Percentiles rank a stretch among this genome's conserved stretches.
Conservation (phyloP, 441 rosid species). For the Hura crepitans region DNA sequence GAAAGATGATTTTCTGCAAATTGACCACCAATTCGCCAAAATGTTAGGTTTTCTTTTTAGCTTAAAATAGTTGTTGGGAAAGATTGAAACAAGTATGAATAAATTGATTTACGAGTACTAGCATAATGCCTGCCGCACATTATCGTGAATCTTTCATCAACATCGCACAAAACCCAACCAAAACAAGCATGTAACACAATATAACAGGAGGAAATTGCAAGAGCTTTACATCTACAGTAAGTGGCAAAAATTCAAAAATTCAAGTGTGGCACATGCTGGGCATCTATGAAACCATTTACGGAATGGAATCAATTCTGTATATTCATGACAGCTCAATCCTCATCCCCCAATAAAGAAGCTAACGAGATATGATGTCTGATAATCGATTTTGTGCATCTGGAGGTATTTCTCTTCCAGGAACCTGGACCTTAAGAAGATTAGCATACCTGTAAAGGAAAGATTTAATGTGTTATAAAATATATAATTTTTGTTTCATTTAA, state of each 20-base stretch:
- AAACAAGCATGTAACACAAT: too few species aligned
- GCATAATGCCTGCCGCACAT: too few species aligned
- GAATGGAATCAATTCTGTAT: neutral
- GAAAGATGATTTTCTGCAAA: too few species aligned
- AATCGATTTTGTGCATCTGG: slow-evolving; percentile 61
- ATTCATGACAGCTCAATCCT: neutral
- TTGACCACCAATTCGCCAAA: too few species aligned
- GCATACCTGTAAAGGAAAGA: slow-evolving; percentile 41
- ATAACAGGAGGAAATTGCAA: neutral
- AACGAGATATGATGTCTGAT: slow-evolving; percentile 50
- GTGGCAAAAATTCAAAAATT: slow-evolving; percentile 28
- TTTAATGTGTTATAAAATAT: neutral
- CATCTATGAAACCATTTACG: neutral
- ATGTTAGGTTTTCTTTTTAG: too few species aligned
- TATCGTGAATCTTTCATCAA: too few species aligned
- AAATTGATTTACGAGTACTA: too few species aligned
- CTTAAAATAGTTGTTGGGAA: too few species aligned
- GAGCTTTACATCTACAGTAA: neutral
- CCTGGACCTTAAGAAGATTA: slow-evolving; percentile 59
- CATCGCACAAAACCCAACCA: too few species aligned
- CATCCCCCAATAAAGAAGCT: slow-evolving; percentile 17
- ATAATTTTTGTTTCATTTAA: neutral
- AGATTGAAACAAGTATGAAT: too few species aligned
- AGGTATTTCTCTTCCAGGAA: slow-evolving; percentile 84
- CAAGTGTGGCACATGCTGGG: slow-evolving; percentile 11